Base-by-base conservation (phyloP, 495 filamentous ascomycete species). In the Cetradonia linearis region DNA sequence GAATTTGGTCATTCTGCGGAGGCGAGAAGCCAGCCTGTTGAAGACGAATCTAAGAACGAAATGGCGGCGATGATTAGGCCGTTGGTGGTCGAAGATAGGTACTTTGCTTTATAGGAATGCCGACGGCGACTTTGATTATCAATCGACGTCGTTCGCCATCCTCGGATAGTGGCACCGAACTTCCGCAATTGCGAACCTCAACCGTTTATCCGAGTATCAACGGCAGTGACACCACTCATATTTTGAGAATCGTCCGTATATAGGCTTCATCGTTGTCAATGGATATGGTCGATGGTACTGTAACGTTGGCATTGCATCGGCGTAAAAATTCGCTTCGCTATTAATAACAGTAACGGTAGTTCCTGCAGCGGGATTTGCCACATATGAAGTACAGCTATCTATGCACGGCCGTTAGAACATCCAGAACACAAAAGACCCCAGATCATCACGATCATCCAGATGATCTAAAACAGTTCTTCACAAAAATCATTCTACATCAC, bases 1-100 rank as follows among this genome's bases (percentile, higher is more conserved):
- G 77, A 89, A 89, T 64, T 83, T 81, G 25, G 87, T 87, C 88
- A 93, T 92, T 65, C 33, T 75, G 62, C 28, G 38, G 33, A 55
- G 20, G 3, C 28, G 47, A 25, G 58, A 47, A 58, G 64, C 61
- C 64, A 63, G 57, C n/a, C 18, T 66, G 53, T 11, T 4, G 23
- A 14, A n/a, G 0, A 30, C 25, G 3, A 16, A 33, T 1, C 4
- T 23, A 31, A 33, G 30, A 58, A 7, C 8, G 10, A 31, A 34
- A 36, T 3, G 13, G 33, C 34, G 5, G 34, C 11, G 13, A 31
- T 16, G 5, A 31, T 3, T n/a, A 34, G 31, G 1, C 13, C 30
- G 20, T 18, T 53, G 30, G 11, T 36, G 2, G 33, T 34, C 31
- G 9, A 16, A 28, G 34, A 23, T 27, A 56, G 25, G 34, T 30